Evolutionary conservation across 164 flowering plant species (phyloP).

Genomic region (Macadamia tetraphylla): DNA sequence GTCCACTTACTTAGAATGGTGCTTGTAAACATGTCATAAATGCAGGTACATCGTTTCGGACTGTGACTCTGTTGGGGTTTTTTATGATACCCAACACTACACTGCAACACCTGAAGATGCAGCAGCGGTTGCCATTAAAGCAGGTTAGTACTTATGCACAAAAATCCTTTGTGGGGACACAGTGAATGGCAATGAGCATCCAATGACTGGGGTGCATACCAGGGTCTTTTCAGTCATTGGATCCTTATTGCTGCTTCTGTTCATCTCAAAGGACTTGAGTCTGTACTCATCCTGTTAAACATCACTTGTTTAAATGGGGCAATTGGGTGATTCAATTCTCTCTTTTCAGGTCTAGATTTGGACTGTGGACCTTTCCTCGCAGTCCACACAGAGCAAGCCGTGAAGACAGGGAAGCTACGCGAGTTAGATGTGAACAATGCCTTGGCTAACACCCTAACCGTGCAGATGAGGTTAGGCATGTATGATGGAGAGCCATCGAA

Average conservation of each 20-base stretch:
- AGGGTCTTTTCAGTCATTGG: too few relatives aligned
- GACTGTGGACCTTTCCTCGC: slow-evolving; percentile 89
- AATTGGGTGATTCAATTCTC: background rate
- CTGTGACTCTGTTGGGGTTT: slow-evolving; percentile 85
- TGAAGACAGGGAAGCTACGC: slow-evolving; percentile 37
- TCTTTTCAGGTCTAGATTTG: slow-evolving; percentile 72
- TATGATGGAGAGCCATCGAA: slow-evolving; percentile 67
- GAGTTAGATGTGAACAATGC: slow-evolving; percentile 58
- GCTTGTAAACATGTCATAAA: too few relatives aligned
- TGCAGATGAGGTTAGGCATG: slow-evolving; percentile 97
- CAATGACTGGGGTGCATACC: too few relatives aligned
- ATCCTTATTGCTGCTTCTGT: too few relatives aligned
- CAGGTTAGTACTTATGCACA: slow-evolving; percentile 33
- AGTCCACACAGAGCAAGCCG: slow-evolving; percentile 58
- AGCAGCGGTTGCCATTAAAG: slow-evolving; percentile 85
- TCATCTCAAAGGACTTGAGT: too few relatives aligned
- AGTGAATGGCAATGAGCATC: too few relatives aligned
- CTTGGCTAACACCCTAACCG: slow-evolving; percentile 50
- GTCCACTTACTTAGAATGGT: too few relatives aligned
- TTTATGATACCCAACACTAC: slow-evolving; percentile 65
- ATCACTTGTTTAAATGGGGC: too few relatives aligned
- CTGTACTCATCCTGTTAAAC: too few relatives aligned
- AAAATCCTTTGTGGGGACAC: too few relatives aligned
- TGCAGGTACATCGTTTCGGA: slow-evolving; percentile 88
- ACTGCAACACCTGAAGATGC: slow-evolving; percentile 87